Percentiles rank a stretch among this genome's conserved stretches.
Evolutionary conservation across 495 filamentous ascomycete genomes (phyloP).

Genomic region (Tetracladium marchalianum): DNA sequence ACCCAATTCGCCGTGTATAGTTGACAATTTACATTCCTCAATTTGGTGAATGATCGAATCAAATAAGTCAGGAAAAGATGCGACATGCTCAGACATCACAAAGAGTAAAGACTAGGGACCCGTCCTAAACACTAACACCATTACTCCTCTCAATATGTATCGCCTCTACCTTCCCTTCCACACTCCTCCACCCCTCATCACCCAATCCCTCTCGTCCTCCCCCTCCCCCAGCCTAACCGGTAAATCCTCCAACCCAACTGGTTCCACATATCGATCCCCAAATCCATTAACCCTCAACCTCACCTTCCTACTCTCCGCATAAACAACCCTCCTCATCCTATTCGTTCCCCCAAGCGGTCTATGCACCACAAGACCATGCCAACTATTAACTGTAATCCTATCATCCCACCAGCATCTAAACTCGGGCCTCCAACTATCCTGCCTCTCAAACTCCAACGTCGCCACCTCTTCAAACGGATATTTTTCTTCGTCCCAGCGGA

Average conservation of each 20-base stretch:
- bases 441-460: slow-evolving; percentile 29
- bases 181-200: too few species aligned
- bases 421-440: slow-evolving; percentile 32
- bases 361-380: slow-evolving; percentile 31
- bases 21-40: too few species aligned
- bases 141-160: too few species aligned
- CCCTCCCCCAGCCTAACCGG: neutral
- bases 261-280: slow-evolving; percentile 3
- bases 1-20: too few species aligned
- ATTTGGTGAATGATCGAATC: too few species aligned
- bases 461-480: slow-evolving; percentile 38
- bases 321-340: slow-evolving; percentile 29
- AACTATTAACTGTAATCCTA: slow-evolving; percentile 33
- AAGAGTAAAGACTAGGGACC: too few species aligned
- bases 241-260: slow-evolving; percentile 2
- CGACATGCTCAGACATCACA: too few species aligned
- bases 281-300: slow-evolving; percentile 6
- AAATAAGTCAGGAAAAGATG: too few species aligned
- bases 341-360: slow-evolving; percentile 35
- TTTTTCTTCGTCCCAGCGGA: slow-evolving; percentile 33
- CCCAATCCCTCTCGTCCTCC: too few species aligned
- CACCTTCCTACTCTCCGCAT: slow-evolving; percentile 8
- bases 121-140: too few species aligned
- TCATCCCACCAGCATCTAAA: slow-evolving; percentile 36
- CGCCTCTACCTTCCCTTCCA: too few species aligned